Conservation (phyloP, 208 protist genomes). For the Angomonas deanei region DNA sequence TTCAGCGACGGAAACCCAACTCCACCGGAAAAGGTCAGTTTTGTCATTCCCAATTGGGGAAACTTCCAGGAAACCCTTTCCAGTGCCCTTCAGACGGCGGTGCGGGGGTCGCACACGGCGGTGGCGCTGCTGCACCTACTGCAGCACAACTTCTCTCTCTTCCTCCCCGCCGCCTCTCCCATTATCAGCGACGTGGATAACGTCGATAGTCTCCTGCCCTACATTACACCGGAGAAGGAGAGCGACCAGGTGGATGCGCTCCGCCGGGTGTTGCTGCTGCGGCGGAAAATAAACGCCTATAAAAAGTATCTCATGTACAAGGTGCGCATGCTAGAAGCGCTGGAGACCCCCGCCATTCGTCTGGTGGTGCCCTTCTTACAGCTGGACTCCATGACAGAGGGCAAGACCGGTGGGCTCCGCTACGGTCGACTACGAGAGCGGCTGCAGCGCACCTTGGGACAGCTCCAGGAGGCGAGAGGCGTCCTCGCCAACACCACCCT, state of each 20-base stretch:
- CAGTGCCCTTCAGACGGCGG: neutral
- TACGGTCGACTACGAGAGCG: neutral
- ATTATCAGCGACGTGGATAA: conserved; percentile 56
- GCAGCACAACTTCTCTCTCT: neutral
- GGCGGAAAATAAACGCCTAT: conserved; percentile 39
- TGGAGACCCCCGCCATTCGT: conserved; percentile 26
- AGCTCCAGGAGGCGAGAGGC: conserved; percentile 37
- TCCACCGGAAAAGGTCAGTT: too few species aligned
- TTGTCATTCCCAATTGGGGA: neutral
- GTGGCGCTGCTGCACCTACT: neutral
- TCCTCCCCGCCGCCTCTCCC: neutral
- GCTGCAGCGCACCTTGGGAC: conserved; percentile 15
- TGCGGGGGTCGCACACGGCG: too few species aligned
- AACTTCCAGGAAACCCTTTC: neutral
- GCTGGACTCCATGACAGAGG: neutral
- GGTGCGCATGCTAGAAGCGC: conserved; percentile 32
- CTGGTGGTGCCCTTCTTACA: conserved; percentile 5
- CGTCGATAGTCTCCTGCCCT: conserved; percentile 59
- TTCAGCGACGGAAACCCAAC: neutral
- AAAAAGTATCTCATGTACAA: conserved; percentile 46
- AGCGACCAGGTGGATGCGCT: conserved; percentile 63
- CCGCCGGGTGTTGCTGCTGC: conserved; percentile 50
- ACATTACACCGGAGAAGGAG: conserved; percentile 33
- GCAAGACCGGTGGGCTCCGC: neutral
- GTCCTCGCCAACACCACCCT: conserved; percentile 56